phyloP scores from a whole-genome alignment of 2,329 filamentous ascomycete genomes.

The Colletotrichum higginsianum region DNA sequence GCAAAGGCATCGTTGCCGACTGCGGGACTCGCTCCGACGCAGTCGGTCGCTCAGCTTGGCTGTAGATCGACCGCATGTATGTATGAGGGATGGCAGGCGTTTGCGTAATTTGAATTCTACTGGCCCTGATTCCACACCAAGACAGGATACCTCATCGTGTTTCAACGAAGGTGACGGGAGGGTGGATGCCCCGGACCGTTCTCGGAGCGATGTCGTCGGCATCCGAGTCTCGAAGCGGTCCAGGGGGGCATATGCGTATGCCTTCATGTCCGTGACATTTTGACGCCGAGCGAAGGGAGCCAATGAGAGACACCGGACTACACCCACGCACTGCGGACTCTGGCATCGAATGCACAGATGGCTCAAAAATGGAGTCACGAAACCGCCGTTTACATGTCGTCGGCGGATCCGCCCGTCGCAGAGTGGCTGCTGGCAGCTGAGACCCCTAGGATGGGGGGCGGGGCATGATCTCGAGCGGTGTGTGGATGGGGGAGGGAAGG shows the following conservation, averaged over 20 bases:
- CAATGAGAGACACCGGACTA: background rate
- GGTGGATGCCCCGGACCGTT: too few species aligned
- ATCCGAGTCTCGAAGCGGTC: background rate
- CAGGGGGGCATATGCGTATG: background rate
- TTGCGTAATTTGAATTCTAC: slow-evolving; percentile 43
- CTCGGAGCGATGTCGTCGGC: background rate
- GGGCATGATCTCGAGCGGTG: slow-evolving; percentile 23
- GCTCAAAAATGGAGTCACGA: slow-evolving; percentile 1
- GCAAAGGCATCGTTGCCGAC: slow-evolving; percentile 22
- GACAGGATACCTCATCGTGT: background rate
- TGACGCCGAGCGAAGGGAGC: background rate
- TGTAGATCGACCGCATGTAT: slow-evolving; percentile 46
- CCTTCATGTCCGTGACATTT: slow-evolving; percentile 9
- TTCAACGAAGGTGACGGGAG: background rate
- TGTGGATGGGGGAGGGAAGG: background rate
- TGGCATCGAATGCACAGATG: background rate
- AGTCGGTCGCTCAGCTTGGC: slow-evolving; percentile 35
- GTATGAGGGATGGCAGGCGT: slow-evolving; percentile 45
- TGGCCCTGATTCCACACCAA: slow-evolving; percentile 29
- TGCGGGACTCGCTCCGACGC: slow-evolving; percentile 21
- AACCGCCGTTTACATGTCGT: slow-evolving; percentile 11
- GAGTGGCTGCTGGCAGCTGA: background rate
- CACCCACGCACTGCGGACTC: background rate
- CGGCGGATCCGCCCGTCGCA: slow-evolving; percentile 1
- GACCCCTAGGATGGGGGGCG: slow-evolving; percentile 6